These are phyloP conservation scores for Elsinoe ampelina DNA, from an alignment of 2,329 filamentous ascomycete species.

Conservation along the genomic window DNA sequence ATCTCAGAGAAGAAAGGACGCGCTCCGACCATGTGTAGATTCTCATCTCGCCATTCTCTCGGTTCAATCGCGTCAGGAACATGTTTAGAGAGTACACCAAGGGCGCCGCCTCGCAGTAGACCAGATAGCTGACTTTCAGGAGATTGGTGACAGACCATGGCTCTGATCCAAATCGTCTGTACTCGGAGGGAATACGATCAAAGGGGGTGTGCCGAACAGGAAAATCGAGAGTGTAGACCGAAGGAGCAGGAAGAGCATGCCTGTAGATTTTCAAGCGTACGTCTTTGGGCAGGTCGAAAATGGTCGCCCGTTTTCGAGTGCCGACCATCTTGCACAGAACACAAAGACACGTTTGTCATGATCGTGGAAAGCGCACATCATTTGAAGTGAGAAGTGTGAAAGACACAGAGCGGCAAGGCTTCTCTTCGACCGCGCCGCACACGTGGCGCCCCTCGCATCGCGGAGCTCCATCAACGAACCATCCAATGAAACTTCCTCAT, in stretches of 20 bases:
- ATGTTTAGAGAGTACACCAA: neutral
- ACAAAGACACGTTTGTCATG: no score
- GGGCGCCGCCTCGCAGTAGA: neutral
- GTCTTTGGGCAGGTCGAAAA: neutral
- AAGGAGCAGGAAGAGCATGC: neutral
- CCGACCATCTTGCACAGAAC: no score
- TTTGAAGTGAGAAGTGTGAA: no score
- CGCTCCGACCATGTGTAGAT: neutral
- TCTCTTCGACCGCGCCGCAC: no score
- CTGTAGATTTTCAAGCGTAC: neutral
- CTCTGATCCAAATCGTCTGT: neutral
- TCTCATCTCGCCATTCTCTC: neutral
- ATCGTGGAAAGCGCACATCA: no score
- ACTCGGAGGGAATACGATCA: neutral
- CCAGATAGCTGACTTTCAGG: neutral
- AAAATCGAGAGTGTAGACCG: neutral
- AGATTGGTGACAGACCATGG: neutral
- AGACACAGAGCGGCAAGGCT: no score
- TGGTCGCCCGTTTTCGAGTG: no score
- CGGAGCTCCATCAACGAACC: no score
- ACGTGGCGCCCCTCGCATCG: no score
- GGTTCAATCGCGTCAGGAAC: neutral
- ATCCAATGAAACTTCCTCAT: no score
- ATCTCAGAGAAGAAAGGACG: neutral
- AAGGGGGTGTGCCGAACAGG: neutral